Evolutionary conservation across 805 yeast species (phyloP), one percentile per base, ranked within the genome.

Genomic region (Ogataea glucozyma): DNA sequence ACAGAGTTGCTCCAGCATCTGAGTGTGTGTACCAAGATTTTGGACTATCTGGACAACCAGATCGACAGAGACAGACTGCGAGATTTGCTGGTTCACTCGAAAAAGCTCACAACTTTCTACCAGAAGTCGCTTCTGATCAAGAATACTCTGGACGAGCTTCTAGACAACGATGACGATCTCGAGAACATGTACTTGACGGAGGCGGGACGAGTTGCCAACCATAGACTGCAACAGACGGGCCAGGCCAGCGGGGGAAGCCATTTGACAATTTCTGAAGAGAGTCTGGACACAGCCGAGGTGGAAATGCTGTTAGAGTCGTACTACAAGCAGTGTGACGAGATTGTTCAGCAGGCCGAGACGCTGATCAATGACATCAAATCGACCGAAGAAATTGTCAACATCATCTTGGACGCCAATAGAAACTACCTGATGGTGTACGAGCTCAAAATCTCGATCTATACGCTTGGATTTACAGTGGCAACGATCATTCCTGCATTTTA

Each of bases 381-480:
- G 12, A 90, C 97, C 0, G 97, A 89, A 59, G 97, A 90, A 56
- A 87, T 90, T 58, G 90, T 88, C 46, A 89, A 89, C 58, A 89
- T 90, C 55, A 89, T 90, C 47, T 65, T 90, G 41, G 97, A 90
- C 62, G 88, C 97, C 2, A 88, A 88, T 57, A 79, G 97, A 67
- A 90, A 90, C 65, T 79, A 95, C 3, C 69, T 90, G 48, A 88
- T 90, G 95, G 73, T 90, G 43, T 81, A 85, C 52, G 96, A 90
- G 57, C 68, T 90, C 49, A 84, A 86, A 54, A 79, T 89, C 12
- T 80, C 95, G 0, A 84, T 90, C 19, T 87, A 86, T 49, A 88
- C 97, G 0, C 63, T 90, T 26, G 95, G 96, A 0, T 77, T 87
- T 57, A 85, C 96, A 0, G 84, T 87, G 17, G 96, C 95, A 1